Percentiles rank a stretch among this genome's conserved stretches.
Conservation (phyloP, 2,329 filamentous ascomycete genomes). For the Cladosporium sp. region DNA sequence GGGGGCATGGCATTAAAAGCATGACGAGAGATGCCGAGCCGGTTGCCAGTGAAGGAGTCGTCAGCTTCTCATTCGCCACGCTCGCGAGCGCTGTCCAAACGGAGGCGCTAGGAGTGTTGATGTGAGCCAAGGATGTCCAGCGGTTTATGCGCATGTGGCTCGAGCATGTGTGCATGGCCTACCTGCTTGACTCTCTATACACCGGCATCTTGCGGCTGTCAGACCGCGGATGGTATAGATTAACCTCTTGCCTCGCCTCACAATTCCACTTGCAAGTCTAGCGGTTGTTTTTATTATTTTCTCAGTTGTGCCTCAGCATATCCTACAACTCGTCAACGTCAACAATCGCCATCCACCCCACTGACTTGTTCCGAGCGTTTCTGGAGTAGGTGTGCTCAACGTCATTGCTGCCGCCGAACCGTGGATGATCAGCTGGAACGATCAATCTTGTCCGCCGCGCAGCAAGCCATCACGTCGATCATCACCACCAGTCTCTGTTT, state of each 20-base stretch:
- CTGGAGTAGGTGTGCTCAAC: constrained; percentile 4
- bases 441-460: no score
- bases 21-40: no score
- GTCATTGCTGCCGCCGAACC: constrained; percentile 1
- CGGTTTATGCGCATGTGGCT: neutral
- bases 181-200: no score
- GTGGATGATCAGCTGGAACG: no score
- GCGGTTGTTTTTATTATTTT: no score
- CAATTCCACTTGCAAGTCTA: no score
- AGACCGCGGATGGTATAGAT: neutral
- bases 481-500: neutral
- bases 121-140: constrained; percentile 11
- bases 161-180: no score
- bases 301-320: no score
- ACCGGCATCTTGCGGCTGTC: neutral
- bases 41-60: neutral
- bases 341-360: no score
- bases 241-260: no score
- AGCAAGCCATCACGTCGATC: neutral
- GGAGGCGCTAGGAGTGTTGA: neutral
- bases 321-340: no score
- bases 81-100: neutral
- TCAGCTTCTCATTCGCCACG: neutral
- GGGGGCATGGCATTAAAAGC: no score
- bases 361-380: constrained; percentile 1